Percentiles rank a stretch among this genome's conserved stretches.
These are phyloP conservation scores for Hexamita inflata DNA, from an alignment of 208 protist species.

Conservation along the genomic window DNA sequence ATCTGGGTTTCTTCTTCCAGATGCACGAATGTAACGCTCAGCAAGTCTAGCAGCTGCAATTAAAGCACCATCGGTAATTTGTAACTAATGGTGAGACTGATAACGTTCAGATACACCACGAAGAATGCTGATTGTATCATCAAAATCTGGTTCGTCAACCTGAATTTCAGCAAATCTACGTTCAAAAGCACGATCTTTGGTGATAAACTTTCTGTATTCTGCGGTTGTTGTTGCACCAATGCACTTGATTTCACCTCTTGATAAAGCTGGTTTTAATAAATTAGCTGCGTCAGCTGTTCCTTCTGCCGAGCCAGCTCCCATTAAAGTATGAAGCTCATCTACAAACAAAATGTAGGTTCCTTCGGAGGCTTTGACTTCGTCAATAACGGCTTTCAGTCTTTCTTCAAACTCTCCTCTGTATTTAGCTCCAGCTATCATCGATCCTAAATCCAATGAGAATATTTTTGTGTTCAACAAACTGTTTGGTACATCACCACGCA, in stretches of 20 bases:
- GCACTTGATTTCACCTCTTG: conserved; percentile 65
- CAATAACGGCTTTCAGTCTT: conserved; percentile 89
- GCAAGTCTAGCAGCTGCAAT: conserved; percentile 58
- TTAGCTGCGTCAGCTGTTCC: conserved; percentile 67
- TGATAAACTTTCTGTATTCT: conserved; percentile 86
- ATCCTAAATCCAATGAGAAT: conserved; percentile 83
- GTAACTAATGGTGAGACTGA: conserved; percentile 59
- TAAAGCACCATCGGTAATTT: conserved; percentile 59
- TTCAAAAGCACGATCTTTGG: conserved; percentile 90
- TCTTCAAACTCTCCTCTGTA: conserved; percentile 98
- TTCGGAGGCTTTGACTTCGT: conserved; percentile 78
- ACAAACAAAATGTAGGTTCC: conserved; percentile 96
- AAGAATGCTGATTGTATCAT: conserved; percentile 90
- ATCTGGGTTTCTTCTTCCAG: conserved; percentile 82
- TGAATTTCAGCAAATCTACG: conserved; percentile 82
- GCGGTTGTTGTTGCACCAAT: conserved; percentile 88
- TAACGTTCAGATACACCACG: conserved; percentile 54
- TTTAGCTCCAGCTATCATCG: conserved; percentile 90
- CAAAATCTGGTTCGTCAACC: conserved; percentile 55
- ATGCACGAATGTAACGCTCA: conserved; percentile 70
- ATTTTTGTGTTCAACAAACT: conserved; percentile 53
- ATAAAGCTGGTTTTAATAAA: conserved; percentile 88
- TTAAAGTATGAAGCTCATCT: conserved; percentile 92
- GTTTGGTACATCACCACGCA: conserved; percentile 69
- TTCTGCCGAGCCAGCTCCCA: conserved; percentile 70